phyloP scores from a whole-genome alignment of 306 rosid genomes.

The Casuarina glauca region DNA sequence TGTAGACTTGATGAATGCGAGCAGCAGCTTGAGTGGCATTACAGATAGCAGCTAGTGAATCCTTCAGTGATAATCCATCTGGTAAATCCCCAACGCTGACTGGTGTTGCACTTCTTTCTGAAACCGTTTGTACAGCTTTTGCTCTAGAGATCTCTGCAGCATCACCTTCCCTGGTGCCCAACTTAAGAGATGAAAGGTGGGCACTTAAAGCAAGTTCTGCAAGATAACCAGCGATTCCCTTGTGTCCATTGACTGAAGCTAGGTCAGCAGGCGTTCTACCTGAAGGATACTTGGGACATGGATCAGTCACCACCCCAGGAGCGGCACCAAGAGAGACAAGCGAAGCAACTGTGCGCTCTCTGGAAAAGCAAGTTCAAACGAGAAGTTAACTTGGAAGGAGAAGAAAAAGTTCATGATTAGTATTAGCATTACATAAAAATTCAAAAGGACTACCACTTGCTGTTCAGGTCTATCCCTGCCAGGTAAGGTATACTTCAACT shows the following conservation, averaged over 20 bases:
- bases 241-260: slow-evolving; percentile 77
- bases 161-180: slow-evolving; percentile 44
- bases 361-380: slow-evolving; percentile 34
- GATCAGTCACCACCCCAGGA: slow-evolving; percentile 76
- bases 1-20: slow-evolving; percentile 77
- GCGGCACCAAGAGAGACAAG: slow-evolving; percentile 80
- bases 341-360: slow-evolving; percentile 76
- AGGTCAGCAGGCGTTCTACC: slow-evolving; percentile 87
- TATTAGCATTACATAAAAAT: not conserved
- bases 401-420: slow-evolving; percentile 2
- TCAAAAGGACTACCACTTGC: slow-evolving; percentile 1
- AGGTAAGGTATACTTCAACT: not conserved
- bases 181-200: slow-evolving; percentile 56
- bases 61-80: slow-evolving; percentile 63
- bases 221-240: slow-evolving; percentile 93
- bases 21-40: slow-evolving; percentile 87
- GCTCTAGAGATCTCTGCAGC: slow-evolving; percentile 40
- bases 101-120: slow-evolving; percentile 37
- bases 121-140: slow-evolving; percentile 45
- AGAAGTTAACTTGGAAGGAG: slow-evolving; percentile 14
- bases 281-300: slow-evolving; percentile 55
- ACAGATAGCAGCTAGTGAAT: slow-evolving; percentile 78
- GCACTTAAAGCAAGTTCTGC: slow-evolving; percentile 62
- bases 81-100: slow-evolving; percentile 30
- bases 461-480: not conserved